These are phyloP conservation scores for Claviceps sp. DNA, from an alignment of 2,329 filamentous ascomycete species.

Conservation along the genomic window DNA sequence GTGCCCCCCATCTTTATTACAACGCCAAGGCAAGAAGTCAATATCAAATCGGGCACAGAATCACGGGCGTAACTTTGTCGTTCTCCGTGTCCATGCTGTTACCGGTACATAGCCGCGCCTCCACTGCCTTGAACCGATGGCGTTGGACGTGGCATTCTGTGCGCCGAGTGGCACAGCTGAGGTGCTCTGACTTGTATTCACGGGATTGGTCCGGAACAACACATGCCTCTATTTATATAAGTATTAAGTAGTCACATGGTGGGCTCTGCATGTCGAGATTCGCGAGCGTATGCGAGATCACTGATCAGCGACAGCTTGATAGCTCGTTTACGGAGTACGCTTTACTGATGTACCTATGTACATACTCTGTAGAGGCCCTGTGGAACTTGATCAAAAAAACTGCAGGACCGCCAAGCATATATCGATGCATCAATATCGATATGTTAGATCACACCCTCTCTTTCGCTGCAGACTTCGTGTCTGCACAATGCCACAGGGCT, in stretches of 20 bases:
- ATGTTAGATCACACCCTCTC: too few species aligned
- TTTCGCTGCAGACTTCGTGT: constrained; percentile 2
- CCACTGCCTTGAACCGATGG: neutral
- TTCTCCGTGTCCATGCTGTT: neutral
- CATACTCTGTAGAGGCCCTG: neutral
- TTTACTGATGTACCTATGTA: too few species aligned
- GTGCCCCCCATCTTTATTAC: too few species aligned
- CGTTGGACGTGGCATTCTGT: neutral
- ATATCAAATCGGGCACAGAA: too few species aligned
- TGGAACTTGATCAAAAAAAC: neutral
- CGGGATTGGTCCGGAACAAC: too few species aligned
- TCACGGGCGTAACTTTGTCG: too few species aligned
- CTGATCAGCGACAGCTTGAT: neutral
- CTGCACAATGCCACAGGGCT: neutral
- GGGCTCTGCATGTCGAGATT: neutral
- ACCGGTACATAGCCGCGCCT: neutral
- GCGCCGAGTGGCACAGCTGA: neutral
- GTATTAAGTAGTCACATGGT: too few species aligned
- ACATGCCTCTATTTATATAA: too few species aligned
- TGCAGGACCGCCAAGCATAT: neutral
- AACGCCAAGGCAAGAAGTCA: too few species aligned
- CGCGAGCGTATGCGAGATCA: neutral
- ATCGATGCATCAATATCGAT: neutral
- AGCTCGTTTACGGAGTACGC: neutral
- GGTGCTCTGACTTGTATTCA: neutral